phyloP scores from a whole-genome alignment of 345 rosid species.

The Gossypium anomalum region DNA sequence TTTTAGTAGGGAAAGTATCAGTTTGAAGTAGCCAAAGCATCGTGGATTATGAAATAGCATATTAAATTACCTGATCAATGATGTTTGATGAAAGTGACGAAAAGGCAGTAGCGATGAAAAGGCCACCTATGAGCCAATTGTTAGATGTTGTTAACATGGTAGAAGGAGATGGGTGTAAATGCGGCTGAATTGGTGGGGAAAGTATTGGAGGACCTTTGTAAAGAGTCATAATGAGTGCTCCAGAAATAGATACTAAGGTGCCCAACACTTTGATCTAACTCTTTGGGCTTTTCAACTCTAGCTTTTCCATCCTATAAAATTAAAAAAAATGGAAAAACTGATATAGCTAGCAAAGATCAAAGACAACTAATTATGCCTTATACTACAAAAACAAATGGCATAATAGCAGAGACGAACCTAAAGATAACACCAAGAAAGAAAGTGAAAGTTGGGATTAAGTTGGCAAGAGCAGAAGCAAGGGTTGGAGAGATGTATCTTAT shows the following conservation, averaged over 20 bases:
- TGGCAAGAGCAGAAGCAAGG: slow-evolving; percentile 42
- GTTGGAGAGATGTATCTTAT: slow-evolving; percentile 49
- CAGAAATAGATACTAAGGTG: slow-evolving; percentile 37
- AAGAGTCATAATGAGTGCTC: slow-evolving; percentile 39
- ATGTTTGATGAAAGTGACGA: slow-evolving; percentile 29
- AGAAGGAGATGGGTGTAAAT: not conserved
- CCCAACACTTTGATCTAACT: slow-evolving; percentile 42
- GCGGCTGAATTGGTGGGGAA: not conserved
- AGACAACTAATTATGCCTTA: not conserved
- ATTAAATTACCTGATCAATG: slow-evolving; percentile 36
- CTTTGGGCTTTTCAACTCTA: slow-evolving; percentile 24
- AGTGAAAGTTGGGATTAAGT: slow-evolving; percentile 48
- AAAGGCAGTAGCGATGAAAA: slow-evolving; percentile 27
- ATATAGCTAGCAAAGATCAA: not conserved
- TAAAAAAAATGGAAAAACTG: not conserved
- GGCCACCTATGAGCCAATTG: slow-evolving; percentile 45
- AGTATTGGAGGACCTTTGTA: slow-evolving; percentile 42
- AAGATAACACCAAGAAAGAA: slow-evolving; percentile 54
- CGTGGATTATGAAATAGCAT: not conserved
- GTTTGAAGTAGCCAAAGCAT: not conserved
- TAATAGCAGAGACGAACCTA: slow-evolving; percentile 31
- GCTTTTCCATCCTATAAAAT: slow-evolving; percentile 41
- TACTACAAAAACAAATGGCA: not conserved
- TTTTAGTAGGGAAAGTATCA: not conserved
- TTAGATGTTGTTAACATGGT: slow-evolving; percentile 1